Evolutionary conservation across 192 early-diverging fungal species (phyloP).

Genomic region (Backusella circina): DNA sequence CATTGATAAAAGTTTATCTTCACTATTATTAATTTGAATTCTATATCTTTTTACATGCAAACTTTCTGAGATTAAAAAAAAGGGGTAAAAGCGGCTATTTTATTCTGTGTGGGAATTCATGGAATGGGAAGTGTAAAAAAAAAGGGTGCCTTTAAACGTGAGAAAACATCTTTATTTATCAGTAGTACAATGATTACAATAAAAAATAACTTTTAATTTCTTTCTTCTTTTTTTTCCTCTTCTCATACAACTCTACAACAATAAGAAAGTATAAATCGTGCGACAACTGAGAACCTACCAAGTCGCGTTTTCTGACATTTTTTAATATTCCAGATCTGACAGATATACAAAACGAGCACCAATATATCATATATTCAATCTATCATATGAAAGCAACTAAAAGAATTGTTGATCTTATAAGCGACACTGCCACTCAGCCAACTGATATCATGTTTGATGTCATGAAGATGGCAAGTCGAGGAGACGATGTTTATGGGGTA

Average conservation of each 20-base stretch:
- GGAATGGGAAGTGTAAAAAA: neutral
- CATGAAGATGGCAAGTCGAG: constrained; percentile 51
- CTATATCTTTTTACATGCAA: too few species aligned
- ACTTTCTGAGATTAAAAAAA: neutral
- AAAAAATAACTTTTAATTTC: neutral
- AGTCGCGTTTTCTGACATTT: neutral
- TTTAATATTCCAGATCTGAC: neutral
- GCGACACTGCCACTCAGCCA: constrained; percentile 57
- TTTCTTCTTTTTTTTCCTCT: neutral
- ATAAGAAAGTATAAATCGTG: neutral
- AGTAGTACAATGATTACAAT: neutral
- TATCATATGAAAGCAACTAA: neutral
- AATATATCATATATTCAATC: neutral
- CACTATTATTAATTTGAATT: neutral
- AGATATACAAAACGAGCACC: neutral
- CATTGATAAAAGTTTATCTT: too few species aligned
- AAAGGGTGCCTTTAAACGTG: neutral
- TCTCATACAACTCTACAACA: neutral
- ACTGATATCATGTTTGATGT: constrained; percentile 62
- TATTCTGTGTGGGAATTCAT: neutral
- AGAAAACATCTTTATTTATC: neutral
- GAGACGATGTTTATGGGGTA: constrained; percentile 57
- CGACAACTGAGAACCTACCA: neutral
- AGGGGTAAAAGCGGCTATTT: neutral
- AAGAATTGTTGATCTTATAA: constrained; percentile 37